Base-by-base conservation (phyloP, 805 yeast species). In the Monosporozyma servazzii region DNA sequence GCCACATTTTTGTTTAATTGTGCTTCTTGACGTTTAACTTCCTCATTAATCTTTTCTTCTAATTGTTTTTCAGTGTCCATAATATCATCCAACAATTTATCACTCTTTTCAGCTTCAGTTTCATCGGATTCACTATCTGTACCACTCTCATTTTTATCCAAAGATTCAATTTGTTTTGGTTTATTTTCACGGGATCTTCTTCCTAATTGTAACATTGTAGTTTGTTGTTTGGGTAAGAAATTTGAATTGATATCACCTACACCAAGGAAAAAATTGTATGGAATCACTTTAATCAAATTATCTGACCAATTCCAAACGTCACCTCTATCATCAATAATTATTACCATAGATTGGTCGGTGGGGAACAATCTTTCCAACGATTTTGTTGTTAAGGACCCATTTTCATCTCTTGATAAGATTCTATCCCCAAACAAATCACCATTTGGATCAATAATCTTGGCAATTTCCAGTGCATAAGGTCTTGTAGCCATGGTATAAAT, bases 301-400 rank as follows among this genome's bases (percentile, higher is more conserved):
- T 85, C 82, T 58, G 88, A 86, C 99, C 99, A 93, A 62, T 86
- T 87, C 99, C 99, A 93, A 20, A 93, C 99, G 67, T 93, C 99
- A 2, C 97, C 99, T 65, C 99, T 78, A 67, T 93, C 99, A 67
- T 93, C 99, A 53, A 93, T 93, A 45, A 93, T 84, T 2, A 87
- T 93, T 31, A 93, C 99, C 96, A 93, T 86, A 17, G 95, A 84
- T 23, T 95, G 95, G 58, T 91, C 96, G 2, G 91, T 95, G 0
- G 99, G 99, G 61, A 93, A 93, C 51, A 93, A 73, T 55, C 98
- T 74, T 61, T 86, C 84, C 54, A 93, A 72, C 37, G 91, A 87
- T 64, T 93, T 93, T 58, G 87, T 96, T 2, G 96, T 84, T 55
- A 91, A 69, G 5, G 89, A 86, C 0, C 98, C 98, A 67, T 95